Evolutionary conservation across 352 stramenopile species (phyloP), one percentile per base, ranked within the genome.

Genomic region (Phytophthora brassicae): DNA sequence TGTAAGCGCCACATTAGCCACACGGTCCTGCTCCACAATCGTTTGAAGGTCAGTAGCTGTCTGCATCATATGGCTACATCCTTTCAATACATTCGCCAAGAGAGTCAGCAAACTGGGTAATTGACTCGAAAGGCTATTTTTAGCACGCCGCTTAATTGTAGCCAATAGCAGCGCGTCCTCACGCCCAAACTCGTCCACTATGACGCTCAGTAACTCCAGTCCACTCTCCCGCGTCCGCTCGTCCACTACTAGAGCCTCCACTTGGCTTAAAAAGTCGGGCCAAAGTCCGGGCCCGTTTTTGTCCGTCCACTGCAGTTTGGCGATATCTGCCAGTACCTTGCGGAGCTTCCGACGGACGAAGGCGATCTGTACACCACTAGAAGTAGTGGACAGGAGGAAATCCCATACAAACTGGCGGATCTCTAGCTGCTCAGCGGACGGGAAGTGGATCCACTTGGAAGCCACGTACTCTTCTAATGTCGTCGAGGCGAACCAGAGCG

Each of bases 401-500:
- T 89, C 66, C 83, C 83, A 92, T 2, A 83, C 79, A 41, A 90
- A 88, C 56, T 88, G 70, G 11, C 81, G 81, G 23, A 90, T 52
- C 4, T 74, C 66, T 8, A 67, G 60, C 23, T 80, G 68, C 49
- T 92, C 68, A n/a, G 62, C 48, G 13, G 44, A 22, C 4, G 67
- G 42, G 23, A 92, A 80, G 23, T 75, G 69, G 0, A 61, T 24
- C 81, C 81, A 92, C 54, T 70, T 75, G 52, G 67, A 78, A 24
- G 79, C 77, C 2, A 92, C 77, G 64, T 90, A 90, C 66, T 92
- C 83, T 36, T 92, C 83, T 22, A 92, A 55, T 29, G 83, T 83
- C 8, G 77, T 89, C 17, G 72, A 66, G 5, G 83, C 83, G 49
- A 92, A 92, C 83, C 83, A 92, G 38, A 92, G 80, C 64, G 78